phyloP scores from a whole-genome alignment of 495 filamentous ascomycete genomes.

The Neurospora sp. region DNA sequence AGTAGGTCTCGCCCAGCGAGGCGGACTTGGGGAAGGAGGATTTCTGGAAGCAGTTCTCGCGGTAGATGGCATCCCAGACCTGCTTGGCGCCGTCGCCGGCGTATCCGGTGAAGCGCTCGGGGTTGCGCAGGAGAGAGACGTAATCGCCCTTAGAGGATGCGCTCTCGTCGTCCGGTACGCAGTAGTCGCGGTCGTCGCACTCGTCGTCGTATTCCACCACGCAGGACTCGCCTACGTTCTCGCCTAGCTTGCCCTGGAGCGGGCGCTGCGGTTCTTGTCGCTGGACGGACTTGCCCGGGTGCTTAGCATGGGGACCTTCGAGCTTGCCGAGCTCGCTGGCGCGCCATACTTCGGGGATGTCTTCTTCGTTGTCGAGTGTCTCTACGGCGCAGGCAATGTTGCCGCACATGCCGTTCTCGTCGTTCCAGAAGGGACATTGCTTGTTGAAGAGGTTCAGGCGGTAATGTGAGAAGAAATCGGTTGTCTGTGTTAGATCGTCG shows the following conservation, averaged over 20 bases:
- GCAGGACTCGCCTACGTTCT: constrained; percentile 85
- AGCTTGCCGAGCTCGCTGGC: constrained; percentile 87
- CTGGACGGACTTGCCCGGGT: constrained; percentile 68
- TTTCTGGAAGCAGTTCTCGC: constrained; percentile 92
- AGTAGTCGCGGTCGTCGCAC: constrained; percentile 95
- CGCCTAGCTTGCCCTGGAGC: constrained; percentile 72
- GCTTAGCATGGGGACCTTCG: constrained; percentile 80
- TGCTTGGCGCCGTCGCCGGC: constrained; percentile 69
- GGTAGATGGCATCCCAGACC: constrained; percentile 94
- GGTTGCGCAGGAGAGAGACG: constrained; percentile 86
- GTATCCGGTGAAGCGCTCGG: constrained; percentile 92
- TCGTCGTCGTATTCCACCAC: constrained; percentile 97
- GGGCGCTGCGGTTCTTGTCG: constrained; percentile 59
- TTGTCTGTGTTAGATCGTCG: constrained; percentile 68
- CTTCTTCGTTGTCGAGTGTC: constrained; percentile 88
- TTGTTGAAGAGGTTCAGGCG: constrained; percentile 93
- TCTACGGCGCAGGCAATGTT: constrained; percentile 98
- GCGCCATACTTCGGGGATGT: constrained; percentile 86
- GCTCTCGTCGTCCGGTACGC: constrained; percentile 89
- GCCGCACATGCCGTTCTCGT: constrained; percentile 88
- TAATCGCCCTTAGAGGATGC: constrained; percentile 86
- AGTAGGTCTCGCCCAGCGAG: constrained; percentile 23
- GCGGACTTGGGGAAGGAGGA: constrained; percentile 44
- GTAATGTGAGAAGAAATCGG: constrained; percentile 97
- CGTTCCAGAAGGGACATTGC: constrained; percentile 91